Evolutionary conservation across 2,329 filamentous ascomycete species (phyloP), one percentile per base, ranked within the genome.

Genomic region (Xenosphaeropsis pyriputrescens): DNA sequence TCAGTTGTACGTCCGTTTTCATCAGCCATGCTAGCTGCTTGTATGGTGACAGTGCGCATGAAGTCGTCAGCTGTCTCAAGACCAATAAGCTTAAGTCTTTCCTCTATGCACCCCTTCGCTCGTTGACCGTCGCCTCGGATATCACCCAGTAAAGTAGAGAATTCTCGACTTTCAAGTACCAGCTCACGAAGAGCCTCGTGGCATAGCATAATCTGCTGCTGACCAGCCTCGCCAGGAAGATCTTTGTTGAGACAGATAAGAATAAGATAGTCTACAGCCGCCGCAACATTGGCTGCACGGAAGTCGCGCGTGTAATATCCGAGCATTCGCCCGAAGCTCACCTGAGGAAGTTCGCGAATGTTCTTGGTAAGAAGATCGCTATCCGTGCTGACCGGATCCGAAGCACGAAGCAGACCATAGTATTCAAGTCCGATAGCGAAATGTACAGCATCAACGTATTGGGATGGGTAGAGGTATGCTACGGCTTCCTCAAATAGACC

Each of bases 271-370:
- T 98, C 91, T 14, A 93, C 84, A 2, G 93, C 91, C 26, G 85
- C 84, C 41, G 83, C 82, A 6, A 86, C 82, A 51, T 93, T 79
- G 15, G 86, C 88, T 19, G 85, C 85, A 37, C 91, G 80, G 72
- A 98, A 98, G 58, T 95, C 88, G 38, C 82, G 75, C 4, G 93
- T 98, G 64, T 98, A 98, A 57, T 91, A 85, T 31, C 89, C 93
- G 43, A 96, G 68, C 67, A 96, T 84, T 41, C 83, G 80, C 33
- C 85, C 88, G 60, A 96, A 96, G 65, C 91, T 94, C 59, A 98
- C 79, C 56, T 95, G 86, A 5, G 86, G 70, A 45, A 75, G 67
- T 45, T 74, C 71, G 47, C 77, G 73, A 50, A 71, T 81, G 48
- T 75, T 85, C 57, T 75, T 62, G 47, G 67, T 75, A 32, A 75